Evolutionary conservation across 257 asterid genomes (phyloP), one percentile per base, ranked within the genome.

Genomic region (Striga asiatica): DNA sequence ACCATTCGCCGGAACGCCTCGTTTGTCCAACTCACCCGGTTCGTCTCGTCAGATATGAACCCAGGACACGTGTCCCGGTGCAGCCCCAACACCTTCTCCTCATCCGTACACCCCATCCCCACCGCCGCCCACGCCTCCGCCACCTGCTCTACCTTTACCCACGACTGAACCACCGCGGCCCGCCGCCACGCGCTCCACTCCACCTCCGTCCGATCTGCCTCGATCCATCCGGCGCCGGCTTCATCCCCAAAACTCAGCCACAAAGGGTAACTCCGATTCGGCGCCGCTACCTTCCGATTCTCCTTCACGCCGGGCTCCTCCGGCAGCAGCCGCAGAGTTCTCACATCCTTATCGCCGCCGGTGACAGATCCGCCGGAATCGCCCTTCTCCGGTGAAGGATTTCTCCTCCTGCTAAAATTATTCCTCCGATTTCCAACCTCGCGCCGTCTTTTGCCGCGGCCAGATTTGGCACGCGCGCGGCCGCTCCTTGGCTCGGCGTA

Each of bases 51-150:
- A 0, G 97, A 66, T 49, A 85, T 9, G 12, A 89, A 73, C 5
- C 85, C 79, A 0, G 95, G 97, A 77, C 93, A 85, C 77, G 75
- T 67, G 81, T 85, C 97, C 0, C 8, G n/a, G 12, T 77, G 77
- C 28, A 89, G 58, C 2, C 61, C 16, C 76, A 70, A 65, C 60
- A 77, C 31, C 64, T 48, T 79, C 51, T 76, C 88, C 61, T 62
- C 72, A 31, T 86, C 88, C 42, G 84, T 72, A 28, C 77, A 19
- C 54, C 89, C 81, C 0, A 54, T 6, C 1, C 64, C 61, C 2
- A 61, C 71, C 39, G 31, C 62, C 69, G 28, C 31, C 79, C 81
- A 76, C 70, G 75, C 64, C 72, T 77, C 80, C 17, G 73, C 70
- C 71, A 79, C 77, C 62, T 73, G 25, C 35, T 74, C 88, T 51